Percentiles rank a stretch among this genome's conserved stretches.
Conservation (phyloP, 441 rosid species). For the Euphorbia schlechtendalii region DNA sequence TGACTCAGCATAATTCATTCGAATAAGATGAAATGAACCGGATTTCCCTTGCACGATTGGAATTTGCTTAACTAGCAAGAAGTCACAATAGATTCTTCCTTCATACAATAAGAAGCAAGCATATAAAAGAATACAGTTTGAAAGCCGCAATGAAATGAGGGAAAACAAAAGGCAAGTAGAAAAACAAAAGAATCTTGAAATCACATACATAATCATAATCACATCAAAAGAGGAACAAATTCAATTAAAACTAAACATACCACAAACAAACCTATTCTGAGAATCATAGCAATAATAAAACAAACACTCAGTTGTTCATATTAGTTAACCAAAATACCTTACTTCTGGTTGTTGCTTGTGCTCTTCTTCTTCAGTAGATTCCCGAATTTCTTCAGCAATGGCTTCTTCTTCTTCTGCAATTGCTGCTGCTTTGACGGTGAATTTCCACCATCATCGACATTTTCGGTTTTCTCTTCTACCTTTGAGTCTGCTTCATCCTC, state of each 20-base stretch:
- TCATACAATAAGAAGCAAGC: slow-evolving; percentile 17
- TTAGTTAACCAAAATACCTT: slow-evolving; percentile 31
- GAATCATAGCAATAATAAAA: slow-evolving; percentile 25
- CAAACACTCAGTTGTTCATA: slow-evolving; percentile 34
- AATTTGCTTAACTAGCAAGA: slow-evolving; percentile 1
- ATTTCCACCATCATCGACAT: slow-evolving; percentile 40
- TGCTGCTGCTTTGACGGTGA: slow-evolving; percentile 59
- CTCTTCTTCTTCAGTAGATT: slow-evolving; percentile 80
- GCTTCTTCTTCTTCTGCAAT: slow-evolving; percentile 68
- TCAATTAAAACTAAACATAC: slow-evolving; percentile 1
- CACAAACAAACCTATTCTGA: slow-evolving; percentile 34
- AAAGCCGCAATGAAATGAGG: slow-evolving; percentile 23
- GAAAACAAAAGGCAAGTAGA: slow-evolving; percentile 17
- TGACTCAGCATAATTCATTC: no score
- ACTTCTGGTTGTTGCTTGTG: slow-evolving; percentile 48
- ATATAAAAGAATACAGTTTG: slow-evolving; percentile 21
- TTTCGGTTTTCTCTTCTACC: slow-evolving; percentile 48
- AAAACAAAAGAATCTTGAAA: slow-evolving; percentile 24
- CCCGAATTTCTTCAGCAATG: slow-evolving; percentile 76
- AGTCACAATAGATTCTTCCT: slow-evolving; percentile 3
- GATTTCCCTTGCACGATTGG: not conserved
- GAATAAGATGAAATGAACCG: no score
- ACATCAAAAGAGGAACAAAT: slow-evolving; percentile 19
- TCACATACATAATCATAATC: slow-evolving; percentile 28
- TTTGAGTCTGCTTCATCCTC: slow-evolving; percentile 65